Base-by-base conservation (phyloP, 2,329 filamentous ascomycete species). In the Fusarium pseudonygamai region DNA sequence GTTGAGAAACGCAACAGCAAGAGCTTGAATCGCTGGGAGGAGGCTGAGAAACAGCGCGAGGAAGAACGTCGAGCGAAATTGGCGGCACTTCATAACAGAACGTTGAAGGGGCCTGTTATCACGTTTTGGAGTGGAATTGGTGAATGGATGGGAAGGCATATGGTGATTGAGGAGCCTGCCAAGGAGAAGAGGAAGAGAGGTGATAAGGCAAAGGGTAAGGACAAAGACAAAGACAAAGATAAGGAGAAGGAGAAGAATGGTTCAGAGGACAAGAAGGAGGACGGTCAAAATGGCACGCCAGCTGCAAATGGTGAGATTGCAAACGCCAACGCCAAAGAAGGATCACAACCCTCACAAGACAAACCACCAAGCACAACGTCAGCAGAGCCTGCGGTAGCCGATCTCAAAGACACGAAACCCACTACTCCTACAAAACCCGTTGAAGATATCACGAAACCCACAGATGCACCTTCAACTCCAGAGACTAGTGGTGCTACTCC, bases 91-190 rank as follows among this genome's bases (percentile, higher is more conserved):
- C 93, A 97, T 78, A 94, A 95, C 80, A 90, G 95, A 55, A 94
- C 93, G 57, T 87, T 98, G 14, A 92, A 96, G 60, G 96, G 96
- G 0, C 94, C 96, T 0, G 94, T 98, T 16, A 91, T 98, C 46
- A 94, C 93, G 5, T 96, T 93, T 81, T 98, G 95, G 92, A 98
- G 95, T 81, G 96, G 96, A n/a, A 89, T 94, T 71, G 93, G 93
- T 39, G 90, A 93, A 76, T 96, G 94, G 88, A 87, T 94, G 43
- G 93, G 93, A 45, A 91, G 89, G 42, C 87, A 86, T 5, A 87
- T 91, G 70, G 87, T 91, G 69, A 89, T 91, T 77, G 89, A 91
- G 78, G 89, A 91, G 78, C 89, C 88, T 77, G 85, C 86, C 73
- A 91, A 91, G 79, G 85, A 86, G 80, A 91, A 90, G 79, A 82